Percentiles rank a stretch among this genome's conserved stretches.
phyloP scores from a whole-genome alignment of 108 stramenopile species.

The Seminavis robusta region DNA sequence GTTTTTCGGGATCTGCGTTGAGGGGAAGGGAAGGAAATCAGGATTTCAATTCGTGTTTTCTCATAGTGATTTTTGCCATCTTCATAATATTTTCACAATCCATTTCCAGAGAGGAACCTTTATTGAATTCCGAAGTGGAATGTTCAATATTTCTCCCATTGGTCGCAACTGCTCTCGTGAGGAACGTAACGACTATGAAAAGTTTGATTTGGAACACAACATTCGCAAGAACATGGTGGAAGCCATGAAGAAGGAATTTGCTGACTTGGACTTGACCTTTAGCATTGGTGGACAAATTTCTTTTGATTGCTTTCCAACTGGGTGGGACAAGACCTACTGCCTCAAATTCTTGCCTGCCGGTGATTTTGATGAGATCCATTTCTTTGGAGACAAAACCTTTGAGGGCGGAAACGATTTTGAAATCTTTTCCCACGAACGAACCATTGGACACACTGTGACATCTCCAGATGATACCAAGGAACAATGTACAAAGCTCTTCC shows the following conservation, averaged over 20 bases:
- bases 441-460: slow-evolving; percentile 96
- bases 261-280: slow-evolving; percentile 89
- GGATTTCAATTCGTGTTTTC: too few species aligned
- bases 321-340: slow-evolving; percentile 99
- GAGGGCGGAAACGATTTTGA: slow-evolving; percentile 99
- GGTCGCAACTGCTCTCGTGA: slow-evolving; percentile 97
- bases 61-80: neutral
- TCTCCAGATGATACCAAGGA: slow-evolving; percentile 93
- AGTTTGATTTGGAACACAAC: slow-evolving; percentile 81
- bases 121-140: slow-evolving; percentile 98
- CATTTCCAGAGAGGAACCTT: slow-evolving; percentile 90
- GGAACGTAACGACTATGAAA: slow-evolving; percentile 98
- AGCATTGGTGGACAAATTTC: slow-evolving; percentile 99
- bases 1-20: too few species aligned
- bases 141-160: slow-evolving; percentile 99
- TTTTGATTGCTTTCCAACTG: slow-evolving; percentile 96
- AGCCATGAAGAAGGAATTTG: slow-evolving; percentile 91
- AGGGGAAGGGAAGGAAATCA: too few species aligned
- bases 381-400: slow-evolving; percentile 99
- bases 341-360: slow-evolving; percentile 68
- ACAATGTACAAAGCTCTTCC: slow-evolving; percentile 90
- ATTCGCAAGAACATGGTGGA: slow-evolving; percentile 91
- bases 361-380: slow-evolving; percentile 98
- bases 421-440: slow-evolving; percentile 90
- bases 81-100: slow-evolving; percentile 5